Percentiles rank a stretch among this genome's conserved stretches.
These are phyloP conservation scores for Phytophthora fragariaefolia DNA, from an alignment of 352 stramenopile genomes.

Conservation along the genomic window DNA sequence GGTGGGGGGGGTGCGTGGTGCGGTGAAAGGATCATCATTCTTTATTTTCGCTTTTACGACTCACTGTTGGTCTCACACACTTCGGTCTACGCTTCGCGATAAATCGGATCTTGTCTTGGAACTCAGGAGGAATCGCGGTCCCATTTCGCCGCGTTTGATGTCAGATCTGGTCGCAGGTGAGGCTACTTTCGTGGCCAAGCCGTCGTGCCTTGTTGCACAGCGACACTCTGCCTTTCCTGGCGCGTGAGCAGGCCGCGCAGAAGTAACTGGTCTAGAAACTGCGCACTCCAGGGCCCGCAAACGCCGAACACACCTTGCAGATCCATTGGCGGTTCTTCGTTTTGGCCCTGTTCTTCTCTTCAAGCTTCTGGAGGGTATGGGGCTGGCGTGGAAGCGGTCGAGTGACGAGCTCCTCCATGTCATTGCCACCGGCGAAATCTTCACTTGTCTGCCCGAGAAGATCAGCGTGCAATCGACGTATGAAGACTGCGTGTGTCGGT, in stretches of 20 bases:
- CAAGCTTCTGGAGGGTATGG: constrained; percentile 17
- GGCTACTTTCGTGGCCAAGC: background rate
- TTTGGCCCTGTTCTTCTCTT: constrained; percentile 23
- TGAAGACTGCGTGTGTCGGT: constrained; percentile 5
- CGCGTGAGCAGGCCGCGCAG: constrained; percentile 9
- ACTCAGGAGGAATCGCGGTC: constrained; percentile 4
- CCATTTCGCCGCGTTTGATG: constrained; percentile 26
- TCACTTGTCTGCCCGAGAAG: constrained; percentile 15
- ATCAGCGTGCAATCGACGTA: background rate
- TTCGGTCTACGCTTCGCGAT: constrained; percentile 5
- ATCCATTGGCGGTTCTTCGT: constrained; percentile 29
- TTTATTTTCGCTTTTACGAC: too few species aligned
- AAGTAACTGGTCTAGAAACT: constrained; percentile 33
- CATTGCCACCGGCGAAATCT: constrained; percentile 13
- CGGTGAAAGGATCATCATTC: too few species aligned
- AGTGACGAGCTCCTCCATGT: constrained; percentile 5
- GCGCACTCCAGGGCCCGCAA: constrained; percentile 4
- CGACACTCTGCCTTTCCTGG: constrained; percentile 10
- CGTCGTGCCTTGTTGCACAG: constrained; percentile 18
- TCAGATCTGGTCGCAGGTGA: constrained; percentile 20
- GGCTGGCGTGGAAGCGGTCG: background rate
- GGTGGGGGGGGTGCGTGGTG: too few species aligned
- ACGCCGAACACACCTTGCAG: constrained; percentile 31
- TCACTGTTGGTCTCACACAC: background rate
- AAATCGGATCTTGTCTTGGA: constrained; percentile 23